These are phyloP conservation scores for Stropharia rugosoannulata DNA, from an alignment of 768 basidiomycete genomes.

Conservation along the genomic window DNA sequence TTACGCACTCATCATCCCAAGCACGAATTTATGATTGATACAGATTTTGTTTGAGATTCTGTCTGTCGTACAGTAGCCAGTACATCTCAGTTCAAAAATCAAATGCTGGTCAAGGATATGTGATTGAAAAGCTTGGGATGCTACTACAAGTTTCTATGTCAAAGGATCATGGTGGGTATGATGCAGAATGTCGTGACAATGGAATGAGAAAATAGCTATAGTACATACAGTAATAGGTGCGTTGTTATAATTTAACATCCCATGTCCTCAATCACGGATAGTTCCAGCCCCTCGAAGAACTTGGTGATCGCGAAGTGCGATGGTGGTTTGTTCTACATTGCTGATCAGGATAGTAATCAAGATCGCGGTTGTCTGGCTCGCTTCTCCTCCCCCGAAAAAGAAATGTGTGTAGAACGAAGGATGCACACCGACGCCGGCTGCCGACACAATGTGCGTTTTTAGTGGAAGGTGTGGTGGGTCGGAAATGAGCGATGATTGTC, in stretches of 20 bases:
- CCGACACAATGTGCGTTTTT: no score
- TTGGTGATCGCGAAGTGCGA: constrained; percentile 1
- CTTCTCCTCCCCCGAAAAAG: constrained; percentile 1
- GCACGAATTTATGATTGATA: constrained; percentile 1
- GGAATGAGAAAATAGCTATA: constrained; percentile 15
- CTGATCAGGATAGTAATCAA: constrained; percentile 6
- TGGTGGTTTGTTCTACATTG: constrained; percentile 4
- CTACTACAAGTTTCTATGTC: constrained; percentile 4
- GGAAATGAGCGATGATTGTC: not conserved
- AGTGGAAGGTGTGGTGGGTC: not conserved
- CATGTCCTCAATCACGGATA: not conserved
- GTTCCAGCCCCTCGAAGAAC: not conserved
- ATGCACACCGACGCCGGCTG: not conserved
- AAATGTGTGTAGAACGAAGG: not conserved
- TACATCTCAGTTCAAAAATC: not conserved
- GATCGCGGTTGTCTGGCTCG: constrained; percentile 3
- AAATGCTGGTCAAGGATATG: not conserved
- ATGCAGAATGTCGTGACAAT: constrained; percentile 12
- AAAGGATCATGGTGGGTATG: not conserved
- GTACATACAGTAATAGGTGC: constrained; percentile 19
- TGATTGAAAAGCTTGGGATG: constrained; percentile 1
- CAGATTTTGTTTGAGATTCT: not conserved
- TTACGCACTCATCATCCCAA: not conserved
- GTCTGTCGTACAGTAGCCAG: not conserved
- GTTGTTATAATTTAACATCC: constrained; percentile 14